Evolutionary conservation across 2,329 filamentous ascomycete genomes (phyloP), one percentile per base, ranked within the genome.

Genomic region (Colletotrichum truncatum): DNA sequence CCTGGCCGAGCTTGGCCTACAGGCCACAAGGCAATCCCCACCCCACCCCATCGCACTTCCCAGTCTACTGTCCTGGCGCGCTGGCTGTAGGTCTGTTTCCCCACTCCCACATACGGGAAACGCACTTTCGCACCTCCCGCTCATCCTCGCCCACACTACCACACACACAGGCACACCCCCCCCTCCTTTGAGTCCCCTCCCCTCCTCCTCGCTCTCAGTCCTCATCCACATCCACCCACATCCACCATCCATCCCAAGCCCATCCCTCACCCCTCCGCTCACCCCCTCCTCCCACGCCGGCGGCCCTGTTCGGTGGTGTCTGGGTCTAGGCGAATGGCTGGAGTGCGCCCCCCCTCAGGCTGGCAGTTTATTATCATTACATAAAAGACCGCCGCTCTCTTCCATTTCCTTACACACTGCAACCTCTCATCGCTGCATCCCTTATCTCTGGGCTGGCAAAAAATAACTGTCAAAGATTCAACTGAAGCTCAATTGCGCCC

Each of bases 371-470:
- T 68, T 68, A 66, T 52, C 67, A 68, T 68, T 68, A 68, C 67
- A 67, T 68, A 67, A 68, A 68, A 67, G 59, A 63, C 67, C 59
- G 55, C 56, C 55, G 60, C 53, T 64, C 61, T 67, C 65, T 67
- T 67, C 65, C 52, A 68, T 65, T 62, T 67, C 65, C 56, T 68
- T 68, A 68, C 67, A 67, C 67, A 68, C 67, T 65, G 65, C 67
- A 68, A 68, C 67, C 67, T 68, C 65, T 68, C 67, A 67, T 67
- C 59, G 67, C 60, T 67, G 64, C 67, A 55, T 65, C 65, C 61
- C 67, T 68, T 68, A 68, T 68, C 67, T 68, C 65, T 68, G 65
- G 67, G 67, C 67, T 62, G 60, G 38, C 59, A 49, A 34, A 67
- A 68, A 61, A 60, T 53, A 34, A 59, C 59, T 66, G 58, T 68